phyloP scores from a whole-genome alignment of 2,329 filamentous ascomycete species.

The Achaetomium macrosporum region DNA sequence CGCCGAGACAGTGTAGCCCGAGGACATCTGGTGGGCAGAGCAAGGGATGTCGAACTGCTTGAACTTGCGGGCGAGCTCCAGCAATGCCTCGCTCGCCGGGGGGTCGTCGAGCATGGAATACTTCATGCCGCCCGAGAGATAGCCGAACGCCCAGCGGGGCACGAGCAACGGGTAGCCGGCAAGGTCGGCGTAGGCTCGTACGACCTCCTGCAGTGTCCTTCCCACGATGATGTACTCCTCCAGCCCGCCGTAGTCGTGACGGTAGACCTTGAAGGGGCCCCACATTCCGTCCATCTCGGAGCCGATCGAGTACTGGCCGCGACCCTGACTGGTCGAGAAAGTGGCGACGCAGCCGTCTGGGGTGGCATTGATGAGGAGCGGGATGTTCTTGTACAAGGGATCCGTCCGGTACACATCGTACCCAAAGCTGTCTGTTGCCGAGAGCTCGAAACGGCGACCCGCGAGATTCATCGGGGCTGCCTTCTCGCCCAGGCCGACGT shows the following conservation, averaged over 20 bases:
- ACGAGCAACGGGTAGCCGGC: slow-evolving; percentile 3
- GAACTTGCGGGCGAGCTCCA: slow-evolving; percentile 5
- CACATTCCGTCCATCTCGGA: slow-evolving; percentile 5
- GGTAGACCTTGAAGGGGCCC: slow-evolving; percentile 5
- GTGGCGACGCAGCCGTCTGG: slow-evolving; percentile 5
- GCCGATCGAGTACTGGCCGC: slow-evolving; percentile 4
- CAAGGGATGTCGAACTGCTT: slow-evolving; percentile 4
- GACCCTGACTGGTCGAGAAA: slow-evolving; percentile 4
- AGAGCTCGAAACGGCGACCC: slow-evolving; percentile 7
- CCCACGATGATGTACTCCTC: slow-evolving; percentile 8
- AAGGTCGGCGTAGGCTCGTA: background rate
- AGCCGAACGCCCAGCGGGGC: slow-evolving; percentile 4
- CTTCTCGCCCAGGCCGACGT: slow-evolving; percentile 7
- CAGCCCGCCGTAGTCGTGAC: slow-evolving; percentile 3
- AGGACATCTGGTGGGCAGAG: slow-evolving; percentile 6
- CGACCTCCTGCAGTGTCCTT: slow-evolving; percentile 3
- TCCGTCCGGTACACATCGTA: slow-evolving; percentile 6
- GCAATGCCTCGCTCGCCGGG: slow-evolving; percentile 1
- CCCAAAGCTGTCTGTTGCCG: slow-evolving; percentile 6
- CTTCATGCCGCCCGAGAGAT: slow-evolving; percentile 8
- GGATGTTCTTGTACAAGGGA: slow-evolving; percentile 7
- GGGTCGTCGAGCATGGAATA: slow-evolving; percentile 6
- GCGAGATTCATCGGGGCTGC: slow-evolving; percentile 4
- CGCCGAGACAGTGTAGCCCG: slow-evolving; percentile 7
- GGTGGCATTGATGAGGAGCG: slow-evolving; percentile 1